Evolutionary conservation across 1,139 yeast genomes (phyloP).

Genomic region (Suhomyces bribrorum): DNA sequence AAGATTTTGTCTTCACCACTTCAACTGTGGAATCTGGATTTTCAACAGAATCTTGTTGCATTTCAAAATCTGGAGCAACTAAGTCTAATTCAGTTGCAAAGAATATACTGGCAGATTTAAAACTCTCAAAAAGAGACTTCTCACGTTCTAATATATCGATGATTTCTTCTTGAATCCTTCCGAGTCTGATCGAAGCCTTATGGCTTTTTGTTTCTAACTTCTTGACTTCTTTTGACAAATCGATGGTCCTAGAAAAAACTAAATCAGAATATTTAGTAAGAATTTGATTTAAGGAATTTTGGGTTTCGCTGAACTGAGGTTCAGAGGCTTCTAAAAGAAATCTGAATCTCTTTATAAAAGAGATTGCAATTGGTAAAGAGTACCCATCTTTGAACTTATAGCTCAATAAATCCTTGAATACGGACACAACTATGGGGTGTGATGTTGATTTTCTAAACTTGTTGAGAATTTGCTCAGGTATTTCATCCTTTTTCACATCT

Average conservation of each 20-base stretch:
- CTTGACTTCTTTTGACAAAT: constrained; percentile 35
- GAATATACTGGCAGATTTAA: constrained; percentile 44
- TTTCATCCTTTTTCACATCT: constrained; percentile 30
- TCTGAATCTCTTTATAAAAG: constrained; percentile 55
- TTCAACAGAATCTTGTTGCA: background rate
- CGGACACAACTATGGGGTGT: constrained; percentile 47
- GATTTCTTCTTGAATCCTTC: constrained; percentile 58
- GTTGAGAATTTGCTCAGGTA: constrained; percentile 27
- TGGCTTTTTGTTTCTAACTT: constrained; percentile 44
- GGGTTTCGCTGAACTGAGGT: constrained; percentile 11
- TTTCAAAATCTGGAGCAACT: constrained; percentile 14
- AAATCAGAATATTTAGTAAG: constrained; percentile 51
- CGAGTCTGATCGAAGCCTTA: constrained; percentile 64
- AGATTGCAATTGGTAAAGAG: constrained; percentile 48
- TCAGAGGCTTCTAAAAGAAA: constrained; percentile 1
- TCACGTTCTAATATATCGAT: constrained; percentile 43
- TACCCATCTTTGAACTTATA: constrained; percentile 51
- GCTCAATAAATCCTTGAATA: constrained; percentile 56
- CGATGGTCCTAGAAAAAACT: constrained; percentile 38
- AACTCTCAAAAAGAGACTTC: constrained; percentile 42
- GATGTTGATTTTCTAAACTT: constrained; percentile 20
- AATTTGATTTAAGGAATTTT: constrained; percentile 27
- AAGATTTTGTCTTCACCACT: constrained; percentile 24
- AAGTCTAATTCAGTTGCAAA: constrained; percentile 46
- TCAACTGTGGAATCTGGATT: constrained; percentile 19